Conservation (phyloP, 2,329 filamentous ascomycete species). For the Purpureocillium takamizusanense region DNA sequence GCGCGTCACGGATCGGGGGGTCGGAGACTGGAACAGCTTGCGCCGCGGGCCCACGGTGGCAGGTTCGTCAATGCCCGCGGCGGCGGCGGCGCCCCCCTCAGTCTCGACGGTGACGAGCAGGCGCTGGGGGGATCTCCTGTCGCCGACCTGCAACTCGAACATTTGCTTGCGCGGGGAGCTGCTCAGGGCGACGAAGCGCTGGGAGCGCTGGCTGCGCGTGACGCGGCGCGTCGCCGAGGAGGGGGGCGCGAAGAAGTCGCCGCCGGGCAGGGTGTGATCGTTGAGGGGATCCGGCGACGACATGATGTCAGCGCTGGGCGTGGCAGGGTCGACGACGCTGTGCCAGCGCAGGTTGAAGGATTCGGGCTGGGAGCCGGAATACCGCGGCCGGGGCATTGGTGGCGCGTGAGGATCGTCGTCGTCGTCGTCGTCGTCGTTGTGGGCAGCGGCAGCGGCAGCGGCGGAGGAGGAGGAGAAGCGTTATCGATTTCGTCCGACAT, state of each 20-base stretch:
- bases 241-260: slow-evolving; percentile 16
- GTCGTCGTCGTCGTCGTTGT: not conserved
- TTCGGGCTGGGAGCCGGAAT: slow-evolving; percentile 14
- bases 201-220: slow-evolving; percentile 33
- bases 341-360: slow-evolving; percentile 25
- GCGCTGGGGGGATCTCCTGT: slow-evolving; percentile 38
- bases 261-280: slow-evolving; percentile 24
- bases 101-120: slow-evolving; percentile 45
- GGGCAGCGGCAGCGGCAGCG: too few species aligned
- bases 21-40: slow-evolving; percentile 34
- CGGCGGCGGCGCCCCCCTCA: slow-evolving; percentile 18
- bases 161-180: slow-evolving; percentile 45
- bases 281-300: slow-evolving; percentile 44
- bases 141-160: slow-evolving; percentile 47
- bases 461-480: too few species aligned
- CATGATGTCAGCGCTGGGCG: slow-evolving; percentile 32
- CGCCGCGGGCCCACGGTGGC: slow-evolving; percentile 20
- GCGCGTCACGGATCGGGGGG: slow-evolving; percentile 26
- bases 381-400: slow-evolving; percentile 20
- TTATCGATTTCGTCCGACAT: too few species aligned
- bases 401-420: not conserved
- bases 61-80: too few species aligned
- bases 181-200: slow-evolving; percentile 25
- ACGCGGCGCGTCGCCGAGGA: slow-evolving; percentile 30
- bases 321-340: slow-evolving; percentile 23